These are phyloP conservation scores for Austroboletus eburneus DNA, from an alignment of 768 basidiomycete species.

Conservation along the genomic window DNA sequence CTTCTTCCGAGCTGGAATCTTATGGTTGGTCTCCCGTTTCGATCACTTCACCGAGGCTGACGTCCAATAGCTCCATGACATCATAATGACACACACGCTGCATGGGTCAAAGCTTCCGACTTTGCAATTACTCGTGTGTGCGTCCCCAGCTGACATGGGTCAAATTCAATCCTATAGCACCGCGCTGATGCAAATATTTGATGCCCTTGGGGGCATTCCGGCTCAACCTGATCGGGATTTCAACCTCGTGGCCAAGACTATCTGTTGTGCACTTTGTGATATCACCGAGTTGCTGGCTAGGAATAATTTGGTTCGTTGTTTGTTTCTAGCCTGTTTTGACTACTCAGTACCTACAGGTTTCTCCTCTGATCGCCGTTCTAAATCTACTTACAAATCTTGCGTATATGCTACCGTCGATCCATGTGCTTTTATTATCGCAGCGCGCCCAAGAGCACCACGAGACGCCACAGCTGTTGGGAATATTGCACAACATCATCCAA, in stretches of 20 bases:
- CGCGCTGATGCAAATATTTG: constrained; percentile 37
- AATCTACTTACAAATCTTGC: constrained; percentile 47
- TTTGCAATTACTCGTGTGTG: constrained; percentile 49
- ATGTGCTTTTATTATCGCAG: constrained; percentile 33
- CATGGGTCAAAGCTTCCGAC: constrained; percentile 39
- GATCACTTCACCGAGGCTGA: constrained; percentile 4
- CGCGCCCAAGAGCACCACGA: constrained; percentile 21
- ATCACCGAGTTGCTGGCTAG: constrained; percentile 37
- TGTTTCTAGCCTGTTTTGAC: background rate
- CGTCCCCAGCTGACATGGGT: constrained; percentile 24
- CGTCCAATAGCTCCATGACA: constrained; percentile 47
- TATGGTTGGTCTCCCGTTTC: constrained; percentile 41
- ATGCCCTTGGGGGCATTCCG: constrained; percentile 25
- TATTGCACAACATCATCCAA: constrained; percentile 41
- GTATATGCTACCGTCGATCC: constrained; percentile 47
- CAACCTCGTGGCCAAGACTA: constrained; percentile 14
- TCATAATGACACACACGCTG: constrained; percentile 55
- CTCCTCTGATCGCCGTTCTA: constrained; percentile 47
- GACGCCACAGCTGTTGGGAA: constrained; percentile 34
- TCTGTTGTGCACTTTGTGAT: constrained; percentile 37
- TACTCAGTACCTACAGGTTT: constrained; percentile 34
- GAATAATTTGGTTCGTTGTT: constrained; percentile 38
- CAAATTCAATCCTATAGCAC: constrained; percentile 36
- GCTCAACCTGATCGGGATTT: constrained; percentile 18
- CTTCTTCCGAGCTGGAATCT: constrained; percentile 48